Percentiles rank a stretch among this genome's conserved stretches.
Conservation (phyloP, 495 filamentous ascomycete species). For the Talaromyces thailandensis region DNA sequence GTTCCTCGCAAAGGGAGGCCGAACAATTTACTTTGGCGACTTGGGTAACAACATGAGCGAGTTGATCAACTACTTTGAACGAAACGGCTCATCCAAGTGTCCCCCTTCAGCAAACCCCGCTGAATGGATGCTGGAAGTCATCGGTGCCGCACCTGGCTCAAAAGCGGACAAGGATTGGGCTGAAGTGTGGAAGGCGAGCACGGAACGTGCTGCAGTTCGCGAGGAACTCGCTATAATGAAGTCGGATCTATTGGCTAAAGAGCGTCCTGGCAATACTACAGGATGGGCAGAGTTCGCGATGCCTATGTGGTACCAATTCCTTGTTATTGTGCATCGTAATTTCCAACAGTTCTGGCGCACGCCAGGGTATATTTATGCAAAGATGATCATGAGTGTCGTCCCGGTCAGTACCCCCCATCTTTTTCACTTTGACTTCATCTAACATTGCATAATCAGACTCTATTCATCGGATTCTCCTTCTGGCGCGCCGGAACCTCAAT, state of each 20-base stretch:
- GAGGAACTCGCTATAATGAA: constrained; percentile 63
- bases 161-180: constrained; percentile 70
- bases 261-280: constrained; percentile 21
- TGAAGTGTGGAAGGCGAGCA: constrained; percentile 62
- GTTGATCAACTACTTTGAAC: constrained; percentile 69
- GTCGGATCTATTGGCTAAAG: constrained; percentile 37
- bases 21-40: constrained; percentile 80
- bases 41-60: constrained; percentile 66
- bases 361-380: constrained; percentile 50
- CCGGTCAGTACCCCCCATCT: constrained; percentile 11
- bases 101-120: constrained; percentile 69
- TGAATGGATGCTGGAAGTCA: constrained; percentile 91
- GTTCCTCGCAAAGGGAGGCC: constrained; percentile 71
- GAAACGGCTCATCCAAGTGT: constrained; percentile 61
- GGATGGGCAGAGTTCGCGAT: constrained; percentile 44
- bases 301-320: constrained; percentile 43
- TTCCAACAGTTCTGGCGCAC: constrained; percentile 54
- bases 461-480: constrained; percentile 94
- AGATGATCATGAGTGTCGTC: constrained; percentile 43
- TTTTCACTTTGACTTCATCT: background rate
- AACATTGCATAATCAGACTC: constrained; percentile 45
- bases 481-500: constrained; percentile 62
- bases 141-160: constrained; percentile 76
- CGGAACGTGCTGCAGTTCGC: constrained; percentile 59
- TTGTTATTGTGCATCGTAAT: constrained; percentile 40